These are phyloP conservation scores for Warburgia ugandensis DNA, from an alignment of 164 flowering plant genomes.

Conservation along the genomic window DNA sequence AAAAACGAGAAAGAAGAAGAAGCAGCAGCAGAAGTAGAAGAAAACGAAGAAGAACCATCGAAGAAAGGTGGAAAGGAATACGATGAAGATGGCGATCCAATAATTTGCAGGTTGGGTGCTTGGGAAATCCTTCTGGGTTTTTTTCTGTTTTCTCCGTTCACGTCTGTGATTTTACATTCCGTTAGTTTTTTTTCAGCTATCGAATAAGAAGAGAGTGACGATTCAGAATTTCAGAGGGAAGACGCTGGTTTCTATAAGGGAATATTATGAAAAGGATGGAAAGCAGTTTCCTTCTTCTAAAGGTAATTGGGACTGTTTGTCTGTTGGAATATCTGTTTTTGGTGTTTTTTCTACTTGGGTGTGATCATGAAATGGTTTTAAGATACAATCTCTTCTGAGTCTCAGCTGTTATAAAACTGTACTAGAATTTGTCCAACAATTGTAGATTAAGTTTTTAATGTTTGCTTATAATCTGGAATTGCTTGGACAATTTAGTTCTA, in stretches of 20 bases:
- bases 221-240: conserved; percentile 81
- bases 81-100: conserved; percentile 77
- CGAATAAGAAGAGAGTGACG: conserved; percentile 75
- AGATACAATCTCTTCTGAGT: no score
- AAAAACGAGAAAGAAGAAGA: no score
- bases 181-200: conserved; percentile 36
- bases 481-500: no score
- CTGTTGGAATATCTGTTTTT: no score
- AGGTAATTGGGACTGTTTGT: conserved; percentile 35
- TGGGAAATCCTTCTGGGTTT: neutral
- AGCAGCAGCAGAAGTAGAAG: conserved; percentile 6
- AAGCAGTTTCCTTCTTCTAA: conserved; percentile 73
- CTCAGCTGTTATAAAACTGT: no score
- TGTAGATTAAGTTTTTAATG: no score
- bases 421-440: no score
- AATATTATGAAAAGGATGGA: conserved; percentile 68
- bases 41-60: conserved; percentile 16
- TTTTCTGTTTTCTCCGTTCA: neutral
- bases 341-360: no score
- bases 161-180: neutral
- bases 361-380: no score
- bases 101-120: conserved; percentile 60
- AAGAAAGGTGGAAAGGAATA: conserved; percentile 38
- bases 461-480: no score
- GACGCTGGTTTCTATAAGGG: conserved; percentile 84